Base-by-base conservation (phyloP, 2,329 filamentous ascomycete species). In the Claviceps sp. region DNA sequence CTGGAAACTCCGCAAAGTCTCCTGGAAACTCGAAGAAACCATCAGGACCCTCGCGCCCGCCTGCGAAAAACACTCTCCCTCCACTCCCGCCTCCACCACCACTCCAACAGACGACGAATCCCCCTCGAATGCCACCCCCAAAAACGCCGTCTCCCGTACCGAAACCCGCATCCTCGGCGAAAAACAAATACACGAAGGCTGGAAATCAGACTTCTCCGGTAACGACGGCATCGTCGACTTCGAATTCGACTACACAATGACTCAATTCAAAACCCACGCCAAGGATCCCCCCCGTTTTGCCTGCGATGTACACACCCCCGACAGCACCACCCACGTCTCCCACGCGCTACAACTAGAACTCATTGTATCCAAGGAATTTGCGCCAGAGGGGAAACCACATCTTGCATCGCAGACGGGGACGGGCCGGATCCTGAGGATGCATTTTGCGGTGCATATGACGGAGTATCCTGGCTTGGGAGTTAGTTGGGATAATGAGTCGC, bases 401-500 rank as follows among this genome's bases (percentile, higher is more conserved):
- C 74, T 89, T 49, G 78, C 87, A 47, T 90, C 88, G 0, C 89
- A 90, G 48, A 96, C 91, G 0, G 91, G 91, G 55, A 86, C 89
- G 2, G 93, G 91, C 0, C 81, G 91, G 57, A 91, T 97, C 50
- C 74, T 98, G 55, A 80, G 91, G 58, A 96, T 95, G 78, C 88
- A 95, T 65, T 97, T 96, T 72, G 81, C 79, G 60, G 76, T 93
- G 50, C 74, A 82, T 53, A 77, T 97, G 52, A 96, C 90, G 4
- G 86, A 95, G 70, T 80, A 87, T 54, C 79, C 80, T 20, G 91
- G 91, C 18, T 78, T 95, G 64, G 90, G 91, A 49, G 90, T 98
- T 61, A 88, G 86, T 59, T 98, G 93, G 91, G 91, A 97, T 60
- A 91, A 96, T 69, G 91, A 98, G 72, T 83, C 87, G 62, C 91